A percentile compares a stretch with the other conserved stretches of the same genome.
Evolutionary conservation across 352 stramenopile genomes (phyloP).

Genomic region (Hyaloperonospora arabidopsidis): DNA sequence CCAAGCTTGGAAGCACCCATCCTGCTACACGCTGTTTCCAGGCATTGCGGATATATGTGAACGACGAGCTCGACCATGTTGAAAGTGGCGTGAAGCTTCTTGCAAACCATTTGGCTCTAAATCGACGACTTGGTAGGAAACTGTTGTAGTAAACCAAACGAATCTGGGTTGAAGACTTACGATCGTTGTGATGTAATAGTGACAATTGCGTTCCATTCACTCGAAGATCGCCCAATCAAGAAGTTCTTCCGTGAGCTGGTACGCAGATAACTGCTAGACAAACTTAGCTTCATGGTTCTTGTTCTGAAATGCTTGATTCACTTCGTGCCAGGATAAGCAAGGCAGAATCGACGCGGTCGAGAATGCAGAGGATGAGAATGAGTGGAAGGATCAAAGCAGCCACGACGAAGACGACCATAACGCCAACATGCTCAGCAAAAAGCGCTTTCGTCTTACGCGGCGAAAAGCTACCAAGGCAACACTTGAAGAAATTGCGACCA

Average conservation of each 20-base stretch:
- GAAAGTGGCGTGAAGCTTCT: constrained; percentile 48
- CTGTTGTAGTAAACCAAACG: neutral
- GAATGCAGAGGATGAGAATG: constrained; percentile 20
- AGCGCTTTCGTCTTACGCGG: constrained; percentile 52
- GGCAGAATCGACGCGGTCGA: constrained; percentile 20
- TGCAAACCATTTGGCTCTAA: constrained; percentile 40
- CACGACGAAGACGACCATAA: constrained; percentile 22
- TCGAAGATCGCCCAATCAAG: constrained; percentile 81
- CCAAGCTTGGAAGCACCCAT: constrained; percentile 33
- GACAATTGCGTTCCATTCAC: constrained; percentile 79
- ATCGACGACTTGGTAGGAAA: constrained; percentile 45
- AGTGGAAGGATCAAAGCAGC: constrained; percentile 17
- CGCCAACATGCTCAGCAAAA: constrained; percentile 22
- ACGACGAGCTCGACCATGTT: constrained; percentile 71
- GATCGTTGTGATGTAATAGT: constrained; percentile 22
- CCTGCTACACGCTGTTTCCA: constrained; percentile 76
- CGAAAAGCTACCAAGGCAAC: constrained; percentile 66
- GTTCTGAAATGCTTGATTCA: neutral
- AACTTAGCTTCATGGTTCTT: neutral
- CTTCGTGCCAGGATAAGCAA: constrained; percentile 30
- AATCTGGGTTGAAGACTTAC: constrained; percentile 3
- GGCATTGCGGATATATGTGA: constrained; percentile 73
- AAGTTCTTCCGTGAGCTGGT: constrained; percentile 60
- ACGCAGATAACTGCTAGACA: constrained; percentile 1
- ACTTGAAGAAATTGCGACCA: constrained; percentile 49